phyloP scores from a whole-genome alignment of 2,329 filamentous ascomycete genomes.

The Fusarium globosum region DNA sequence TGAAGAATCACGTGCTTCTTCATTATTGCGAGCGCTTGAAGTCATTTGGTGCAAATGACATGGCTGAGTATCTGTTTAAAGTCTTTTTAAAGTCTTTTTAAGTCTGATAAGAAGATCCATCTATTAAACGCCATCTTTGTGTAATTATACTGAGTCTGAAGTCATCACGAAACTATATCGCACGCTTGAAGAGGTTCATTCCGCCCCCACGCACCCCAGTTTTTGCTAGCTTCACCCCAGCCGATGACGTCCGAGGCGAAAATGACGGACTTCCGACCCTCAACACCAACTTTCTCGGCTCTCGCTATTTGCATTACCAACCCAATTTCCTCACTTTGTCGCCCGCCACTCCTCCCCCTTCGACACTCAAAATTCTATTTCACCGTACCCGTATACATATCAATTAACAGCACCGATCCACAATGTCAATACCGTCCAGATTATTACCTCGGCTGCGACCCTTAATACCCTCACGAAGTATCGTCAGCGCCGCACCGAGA shows the following conservation, averaged over 20 bases:
- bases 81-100: not conserved
- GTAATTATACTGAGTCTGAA: not conserved
- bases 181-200: not conserved
- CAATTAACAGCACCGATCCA: not conserved
- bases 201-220: not conserved
- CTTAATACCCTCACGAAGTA: slow-evolving; percentile 43
- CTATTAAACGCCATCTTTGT: not conserved
- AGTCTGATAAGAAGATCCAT: not conserved
- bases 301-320: slow-evolving; percentile 21
- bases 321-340: slow-evolving; percentile 19
- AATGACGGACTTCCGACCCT: slow-evolving; percentile 43
- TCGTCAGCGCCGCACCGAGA: slow-evolving; percentile 44
- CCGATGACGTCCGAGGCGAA: slow-evolving; percentile 51
- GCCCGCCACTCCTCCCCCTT: not conserved
- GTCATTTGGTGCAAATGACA: not conserved
- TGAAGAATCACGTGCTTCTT: not conserved
- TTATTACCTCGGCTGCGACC: slow-evolving; percentile 49
- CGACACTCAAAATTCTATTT: rapidly evolving
- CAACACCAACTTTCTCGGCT: slow-evolving; percentile 40
- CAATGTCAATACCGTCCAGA: slow-evolving; percentile 48
- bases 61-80: rapidly evolving
- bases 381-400: not conserved
- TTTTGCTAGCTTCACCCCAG: slow-evolving; percentile 9
- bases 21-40: rapidly evolving
- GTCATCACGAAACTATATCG: not conserved